phyloP scores from a whole-genome alignment of 495 filamentous ascomycete genomes.

The Penicillium dipodomyicola region DNA sequence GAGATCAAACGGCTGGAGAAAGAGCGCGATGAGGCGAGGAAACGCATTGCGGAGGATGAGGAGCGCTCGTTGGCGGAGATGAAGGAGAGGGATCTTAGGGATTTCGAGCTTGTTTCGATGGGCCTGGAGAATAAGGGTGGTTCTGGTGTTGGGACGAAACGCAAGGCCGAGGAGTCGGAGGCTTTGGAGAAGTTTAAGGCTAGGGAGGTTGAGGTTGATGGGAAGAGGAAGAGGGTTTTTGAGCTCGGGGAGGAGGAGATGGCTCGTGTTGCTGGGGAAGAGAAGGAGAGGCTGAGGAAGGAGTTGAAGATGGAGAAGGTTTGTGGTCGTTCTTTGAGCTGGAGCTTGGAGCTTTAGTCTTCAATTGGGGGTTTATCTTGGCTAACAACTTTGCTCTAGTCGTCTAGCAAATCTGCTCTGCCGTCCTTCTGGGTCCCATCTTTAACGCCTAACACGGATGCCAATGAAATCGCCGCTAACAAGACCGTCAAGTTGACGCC shows the following conservation, averaged over 20 bases:
- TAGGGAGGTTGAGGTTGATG: constrained; percentile 45
- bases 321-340: background rate
- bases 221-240: constrained; percentile 55
- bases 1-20: constrained; percentile 85
- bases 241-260: constrained; percentile 81
- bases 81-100: constrained; percentile 31
- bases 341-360: background rate
- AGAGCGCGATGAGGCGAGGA: constrained; percentile 54
- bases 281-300: constrained; percentile 64
- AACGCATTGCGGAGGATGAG: constrained; percentile 41
- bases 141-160: background rate
- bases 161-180: constrained; percentile 8
- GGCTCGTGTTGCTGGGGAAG: constrained; percentile 63
- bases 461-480: constrained; percentile 45
- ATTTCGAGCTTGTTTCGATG: constrained; percentile 47
- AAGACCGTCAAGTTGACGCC: constrained; percentile 70
- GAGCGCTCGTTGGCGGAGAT: constrained; percentile 38
- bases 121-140: constrained; percentile 32
- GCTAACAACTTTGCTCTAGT: constrained; percentile 19
- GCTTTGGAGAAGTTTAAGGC: constrained; percentile 30
- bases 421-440: constrained; percentile 95
- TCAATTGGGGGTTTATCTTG: background rate
- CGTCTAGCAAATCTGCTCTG: constrained; percentile 65
- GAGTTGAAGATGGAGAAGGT: constrained; percentile 73
- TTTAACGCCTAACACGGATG: constrained; percentile 64